Evolutionary conservation across 495 filamentous ascomycete species (phyloP).

Genomic region (Penicillium cinerascens): DNA sequence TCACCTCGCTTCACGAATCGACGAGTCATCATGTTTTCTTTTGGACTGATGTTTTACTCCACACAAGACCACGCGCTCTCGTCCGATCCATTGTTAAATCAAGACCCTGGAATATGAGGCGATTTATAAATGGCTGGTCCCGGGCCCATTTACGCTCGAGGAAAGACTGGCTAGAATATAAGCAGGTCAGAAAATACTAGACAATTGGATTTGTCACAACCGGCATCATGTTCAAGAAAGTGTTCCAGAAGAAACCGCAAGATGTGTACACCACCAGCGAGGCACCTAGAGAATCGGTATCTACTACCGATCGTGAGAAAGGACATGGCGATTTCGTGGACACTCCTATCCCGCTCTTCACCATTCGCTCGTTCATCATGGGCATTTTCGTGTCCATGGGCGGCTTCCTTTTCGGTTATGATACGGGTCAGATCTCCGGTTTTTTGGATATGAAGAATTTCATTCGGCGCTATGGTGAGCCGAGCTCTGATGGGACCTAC

Average conservation of each 20-base stretch:
- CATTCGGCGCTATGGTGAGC: constrained; percentile 36
- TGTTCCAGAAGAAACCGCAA: constrained; percentile 17
- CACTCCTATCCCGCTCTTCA: constrained; percentile 34
- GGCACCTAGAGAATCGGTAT: constrained; percentile 16
- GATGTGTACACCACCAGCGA: constrained; percentile 7
- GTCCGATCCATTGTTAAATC: neutral
- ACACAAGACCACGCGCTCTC: neutral
- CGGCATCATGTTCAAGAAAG: constrained; percentile 18
- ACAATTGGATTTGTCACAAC: neutral
- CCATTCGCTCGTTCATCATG: constrained; percentile 40
- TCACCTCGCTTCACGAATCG: constrained; percentile 5
- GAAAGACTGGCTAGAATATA: neutral
- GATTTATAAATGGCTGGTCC: constrained; percentile 3
- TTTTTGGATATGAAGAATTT: constrained; percentile 56
- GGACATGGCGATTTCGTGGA: constrained; percentile 22
- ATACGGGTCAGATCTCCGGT: constrained; percentile 45
- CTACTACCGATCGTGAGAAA: constrained; percentile 24
- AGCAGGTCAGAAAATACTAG: neutral
- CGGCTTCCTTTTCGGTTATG: constrained; percentile 54
- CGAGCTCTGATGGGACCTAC: constrained; percentile 18
- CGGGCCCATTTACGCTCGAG: neutral
- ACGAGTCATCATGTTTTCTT: constrained; percentile 24
- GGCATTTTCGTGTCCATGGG: constrained; percentile 59
- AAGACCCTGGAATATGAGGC: neutral
- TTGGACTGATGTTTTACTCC: neutral